Percentiles rank a stretch among this genome's conserved stretches.
phyloP scores from a whole-genome alignment of 192 early-diverging fungal genomes.

The Coemansia sp. region DNA sequence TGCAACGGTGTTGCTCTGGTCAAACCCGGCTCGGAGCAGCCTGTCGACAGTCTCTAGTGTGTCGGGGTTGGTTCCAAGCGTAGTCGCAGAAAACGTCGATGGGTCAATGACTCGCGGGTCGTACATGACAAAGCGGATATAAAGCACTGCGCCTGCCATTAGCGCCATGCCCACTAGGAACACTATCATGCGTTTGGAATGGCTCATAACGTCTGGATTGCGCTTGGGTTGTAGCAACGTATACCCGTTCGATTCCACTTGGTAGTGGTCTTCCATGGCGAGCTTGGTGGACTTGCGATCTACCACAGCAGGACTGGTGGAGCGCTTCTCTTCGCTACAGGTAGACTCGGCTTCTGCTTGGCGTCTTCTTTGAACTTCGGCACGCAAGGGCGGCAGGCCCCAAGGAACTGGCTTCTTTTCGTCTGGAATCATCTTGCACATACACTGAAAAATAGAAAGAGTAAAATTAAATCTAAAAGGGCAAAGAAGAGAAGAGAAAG shows the following conservation, averaged over 20 bases:
- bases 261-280: slow-evolving; percentile 11
- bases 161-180: slow-evolving; percentile 14
- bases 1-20: slow-evolving; percentile 50
- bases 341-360: not conserved
- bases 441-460: not conserved
- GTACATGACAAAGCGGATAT: slow-evolving; percentile 17
- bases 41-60: slow-evolving; percentile 31
- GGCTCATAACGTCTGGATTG: slow-evolving; percentile 12
- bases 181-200: slow-evolving; percentile 23
- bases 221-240: slow-evolving; percentile 10
- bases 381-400: slow-evolving; percentile 51
- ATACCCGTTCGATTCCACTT: slow-evolving; percentile 25
- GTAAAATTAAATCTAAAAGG: slow-evolving; percentile 1
- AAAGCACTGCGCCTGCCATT: slow-evolving; percentile 18
- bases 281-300: not conserved
- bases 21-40: slow-evolving; percentile 33
- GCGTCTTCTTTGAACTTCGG: slow-evolving; percentile 21
- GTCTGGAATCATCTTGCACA: slow-evolving; percentile 46
- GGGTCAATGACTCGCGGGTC: slow-evolving; percentile 26
- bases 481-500: not conserved
- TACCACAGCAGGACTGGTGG: not conserved
- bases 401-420: slow-evolving; percentile 54
- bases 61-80: slow-evolving; percentile 16
- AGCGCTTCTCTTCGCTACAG: not conserved
- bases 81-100: slow-evolving; percentile 26